Evolutionary conservation across 176 grass and related monocot genomes (phyloP), one percentile per base, ranked within the genome.

Genomic region (Alloteropsis semialata): DNA sequence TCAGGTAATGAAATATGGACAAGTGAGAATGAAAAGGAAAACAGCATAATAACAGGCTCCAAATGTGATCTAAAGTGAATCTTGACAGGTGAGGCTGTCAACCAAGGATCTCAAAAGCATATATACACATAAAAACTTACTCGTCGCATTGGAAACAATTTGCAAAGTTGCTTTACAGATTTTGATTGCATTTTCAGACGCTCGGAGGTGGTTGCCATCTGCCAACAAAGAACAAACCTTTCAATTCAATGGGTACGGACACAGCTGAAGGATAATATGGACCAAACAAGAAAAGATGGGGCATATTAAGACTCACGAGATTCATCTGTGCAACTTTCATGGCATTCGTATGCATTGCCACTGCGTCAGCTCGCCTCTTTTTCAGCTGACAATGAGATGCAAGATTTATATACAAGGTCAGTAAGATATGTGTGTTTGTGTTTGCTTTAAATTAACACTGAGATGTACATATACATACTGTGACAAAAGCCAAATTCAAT

Each of bases 161-260:
- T 92, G 74, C 87, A 96, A 42, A 99, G 92, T 75, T 99, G 97
- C 75, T 96, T 99, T 56, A 99, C 82, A 84, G 89, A 81, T 86
- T 96, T 87, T 65, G 91, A 92, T 79, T 96, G 97, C 72, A 81
- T 90, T 74, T 96, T 89, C 37, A 99, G 78, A 41, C 85, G 77
- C 73, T 96, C 85, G 5, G 91, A 94, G 25, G 91, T 90, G 77
- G 91, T 81, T 73, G 97, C 77, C 93, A 99, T 90, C 97, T 99
- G 93, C 71, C 83, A 80, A 53, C 53, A 81, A 29, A 70, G 55
- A 62, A 74, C 9, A 69, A 49, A 21, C 18, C 13, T 36, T 65
- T 85, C 69, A 85, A 75, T 68, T 64, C 29, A 54, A 69, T 64
- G 44, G 43, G 2, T n/a, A n/a, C n/a, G n/a, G n/a, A n/a, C n/a